Base-by-base conservation (phyloP, 139 green algal species). In the Closterium sp. region DNA sequence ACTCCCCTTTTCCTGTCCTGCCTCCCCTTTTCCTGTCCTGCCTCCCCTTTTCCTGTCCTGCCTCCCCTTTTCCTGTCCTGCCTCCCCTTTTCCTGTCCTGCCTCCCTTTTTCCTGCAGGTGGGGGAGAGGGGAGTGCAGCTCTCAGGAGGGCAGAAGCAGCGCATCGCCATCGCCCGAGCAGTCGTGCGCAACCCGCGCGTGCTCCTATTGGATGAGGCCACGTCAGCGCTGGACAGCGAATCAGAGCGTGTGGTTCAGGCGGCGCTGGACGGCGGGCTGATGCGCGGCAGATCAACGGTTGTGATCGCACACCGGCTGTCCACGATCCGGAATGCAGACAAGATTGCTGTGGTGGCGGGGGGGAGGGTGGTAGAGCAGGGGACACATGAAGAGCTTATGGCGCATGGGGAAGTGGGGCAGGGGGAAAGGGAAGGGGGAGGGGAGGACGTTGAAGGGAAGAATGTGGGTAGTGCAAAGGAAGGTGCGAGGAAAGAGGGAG, bases 161-260 rank as follows among this genome's bases (percentile, higher is more conserved):
- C 94, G 97, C 88, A 97, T 98, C 62, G 97, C 97, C 88, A 98
- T 98, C 28, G 97, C 97, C 24, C 95, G 97, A 17, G 97, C 97
- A 10, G 93, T 98, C 45, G n/a, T 94, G 10, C 92, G 92, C 38
- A 90, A 96, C 79, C 97, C 97, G 42, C 85, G 95, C 86, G 96
- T 98, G 90, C 95, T 99, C 92, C 97, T 99, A 50, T 94, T 99
- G 85, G 98, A 98, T 89, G 94, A 95, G 87, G 92, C 92, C 84
- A 94, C 92, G 31, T 93, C 89, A 11, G 92, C 92, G 13, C 86
- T 94, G 22, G 92, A 94, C 32, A 87, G 28, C 62, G 92, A 92
- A 90, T 92, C 85, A 28, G 97, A 98, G 96, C 95, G 94, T 21
- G 89, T 97, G 30, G 97, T 99, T 38, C 97, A 99, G 95, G 97